A percentile compares a stretch with the other conserved stretches of the same genome.
Conservation (phyloP, 768 basidiomycete genomes). For the Wakefieldia striispora region DNA sequence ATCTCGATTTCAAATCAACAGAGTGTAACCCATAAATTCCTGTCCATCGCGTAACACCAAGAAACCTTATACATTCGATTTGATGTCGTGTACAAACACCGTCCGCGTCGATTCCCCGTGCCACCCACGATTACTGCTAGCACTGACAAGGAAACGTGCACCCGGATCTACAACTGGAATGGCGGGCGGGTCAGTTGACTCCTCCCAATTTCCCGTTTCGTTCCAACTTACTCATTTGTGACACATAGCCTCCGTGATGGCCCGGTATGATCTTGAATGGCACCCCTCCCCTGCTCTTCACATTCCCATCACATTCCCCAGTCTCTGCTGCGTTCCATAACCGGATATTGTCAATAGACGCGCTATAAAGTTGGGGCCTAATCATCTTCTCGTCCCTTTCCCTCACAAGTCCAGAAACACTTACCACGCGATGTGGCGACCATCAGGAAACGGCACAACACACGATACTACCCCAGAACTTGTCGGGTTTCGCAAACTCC, state of each 20-base stretch:
- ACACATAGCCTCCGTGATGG: constrained; percentile 92
- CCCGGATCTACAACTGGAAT: constrained; percentile 79
- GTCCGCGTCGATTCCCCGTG: constrained; percentile 88
- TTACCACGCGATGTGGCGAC: constrained; percentile 88
- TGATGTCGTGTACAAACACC: constrained; percentile 90
- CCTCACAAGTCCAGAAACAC: constrained; percentile 26
- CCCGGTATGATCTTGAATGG: constrained; percentile 96
- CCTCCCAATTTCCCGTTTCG: constrained; percentile 2
- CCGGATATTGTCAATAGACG: constrained; percentile 89
- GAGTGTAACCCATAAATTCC: constrained; percentile 5
- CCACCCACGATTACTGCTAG: constrained; percentile 94
- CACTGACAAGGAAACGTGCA: constrained; percentile 82
- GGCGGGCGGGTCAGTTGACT: constrained; percentile 23
- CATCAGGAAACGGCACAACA: constrained; percentile 88
- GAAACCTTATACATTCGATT: constrained; percentile 35
- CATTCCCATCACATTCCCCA: constrained; percentile 60
- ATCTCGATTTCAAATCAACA: constrained; percentile 32
- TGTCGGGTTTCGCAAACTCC: constrained; percentile 79
- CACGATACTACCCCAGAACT: constrained; percentile 93
- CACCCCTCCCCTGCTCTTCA: constrained; percentile 63
- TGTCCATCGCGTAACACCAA: constrained; percentile 23
- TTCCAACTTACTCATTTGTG: constrained; percentile 80
- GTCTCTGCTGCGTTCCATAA: constrained; percentile 90
- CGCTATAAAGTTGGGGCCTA: constrained; percentile 48
- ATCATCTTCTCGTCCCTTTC: constrained; percentile 19